A percentile compares a stretch with the other conserved stretches of the same genome.
Conservation (phyloP, 352 stramenopile species). For the Pythium dissotocum region DNA sequence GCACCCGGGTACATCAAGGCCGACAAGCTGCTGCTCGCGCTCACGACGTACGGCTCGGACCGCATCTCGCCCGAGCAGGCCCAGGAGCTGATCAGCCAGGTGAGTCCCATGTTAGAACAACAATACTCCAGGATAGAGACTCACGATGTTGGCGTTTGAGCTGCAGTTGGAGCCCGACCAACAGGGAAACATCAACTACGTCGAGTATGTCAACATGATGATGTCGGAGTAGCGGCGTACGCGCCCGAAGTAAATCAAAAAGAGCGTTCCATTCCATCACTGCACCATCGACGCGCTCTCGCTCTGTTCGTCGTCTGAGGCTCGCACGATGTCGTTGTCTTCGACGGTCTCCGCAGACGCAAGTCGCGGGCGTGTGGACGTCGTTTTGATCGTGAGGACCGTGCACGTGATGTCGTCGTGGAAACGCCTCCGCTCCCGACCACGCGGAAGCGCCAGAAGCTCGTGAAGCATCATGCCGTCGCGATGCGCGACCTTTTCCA, state of each 20-base stretch:
- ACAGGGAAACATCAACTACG: constrained; percentile 92
- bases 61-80: constrained; percentile 90
- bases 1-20: constrained; percentile 82
- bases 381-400: constrained; percentile 55
- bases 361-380: constrained; percentile 4
- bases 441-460: constrained; percentile 53
- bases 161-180: constrained; percentile 89
- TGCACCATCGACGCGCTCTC: constrained; percentile 1
- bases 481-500: constrained; percentile 71
- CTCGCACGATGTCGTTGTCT: constrained; percentile 10
- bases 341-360: constrained; percentile 18
- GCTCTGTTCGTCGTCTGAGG: constrained; percentile 11
- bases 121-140: not conserved
- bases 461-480: constrained; percentile 75
- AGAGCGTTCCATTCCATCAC: not conserved
- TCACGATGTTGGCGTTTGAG: constrained; percentile 5
- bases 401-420: constrained; percentile 86
- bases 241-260: not conserved
- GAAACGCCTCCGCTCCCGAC: constrained; percentile 49
- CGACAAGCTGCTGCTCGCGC: constrained; percentile 78
- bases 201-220: constrained; percentile 96
- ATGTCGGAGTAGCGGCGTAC: constrained; percentile 73
- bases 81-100: constrained; percentile 90
- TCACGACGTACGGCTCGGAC: constrained; percentile 91
- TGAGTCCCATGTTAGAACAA: constrained; percentile 24